Evolutionary conservation across 108 stramenopile genomes (phyloP), one percentile per base, ranked within the genome.

Genomic region (Stephanodiscus triporus): DNA sequence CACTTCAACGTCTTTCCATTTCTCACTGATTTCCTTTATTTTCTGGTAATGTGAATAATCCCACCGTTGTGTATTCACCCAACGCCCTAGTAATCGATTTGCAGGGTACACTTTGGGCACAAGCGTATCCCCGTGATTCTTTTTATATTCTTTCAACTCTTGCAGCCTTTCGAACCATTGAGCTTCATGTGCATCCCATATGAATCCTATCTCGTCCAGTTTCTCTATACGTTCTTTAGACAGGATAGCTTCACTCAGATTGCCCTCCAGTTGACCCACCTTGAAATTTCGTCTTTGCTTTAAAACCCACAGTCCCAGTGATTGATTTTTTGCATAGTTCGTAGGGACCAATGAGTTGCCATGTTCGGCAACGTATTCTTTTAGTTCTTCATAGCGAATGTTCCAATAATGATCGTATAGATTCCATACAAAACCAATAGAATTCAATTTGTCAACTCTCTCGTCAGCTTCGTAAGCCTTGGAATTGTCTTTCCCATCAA

Each of bases 61-160:
- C 11, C 36, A 22, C 49, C 88, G 53, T 75, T 89, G 86, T 23
- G 80, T 85, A 32, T 81, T 72, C 10, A 89, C 86, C 88, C 88
- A 89, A 36, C 60, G 50, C 50, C 81, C 85, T 19, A 89, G 76
- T 14, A 63, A 59, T 11, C 78, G 75, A 68, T 83, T 65, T 5
- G 68, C 61, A 26, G 78, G 14, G 50, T 78, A 82, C 4, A 40
- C 57, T 69, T 71, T 68, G 8, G 88, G 88, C 6, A 86, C 85
- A 55, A 82, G 51, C 4, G 85, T 72, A 45, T 85, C 70, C n/a
- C 87, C 87, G 51, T 85, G 74, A 43, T 72, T 77, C 63, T 60
- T 32, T 22, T 67, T 60, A 66, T 88, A 90, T 34, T 43, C 57
- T 55, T 45, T 56, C 49, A 83, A 63, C 20, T 83, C 82, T 51